Percentiles rank a stretch among this genome's conserved stretches.
Conservation (phyloP, 805 yeast species). For the Starmerella asiatica region DNA sequence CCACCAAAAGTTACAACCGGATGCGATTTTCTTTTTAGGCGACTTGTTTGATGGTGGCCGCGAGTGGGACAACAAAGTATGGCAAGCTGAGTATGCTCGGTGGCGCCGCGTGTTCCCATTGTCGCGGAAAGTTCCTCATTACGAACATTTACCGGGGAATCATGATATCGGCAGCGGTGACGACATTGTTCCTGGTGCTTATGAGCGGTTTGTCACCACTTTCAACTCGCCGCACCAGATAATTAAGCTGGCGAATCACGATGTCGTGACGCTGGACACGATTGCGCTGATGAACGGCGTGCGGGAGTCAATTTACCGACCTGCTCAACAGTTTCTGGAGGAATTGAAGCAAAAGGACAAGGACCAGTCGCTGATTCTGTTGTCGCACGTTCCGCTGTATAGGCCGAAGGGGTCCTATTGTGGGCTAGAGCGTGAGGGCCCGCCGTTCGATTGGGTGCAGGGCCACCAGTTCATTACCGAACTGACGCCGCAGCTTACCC, state of each 20-base stretch:
- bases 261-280: conserved; percentile 65
- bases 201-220: conserved; percentile 48
- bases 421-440: conserved; percentile 65
- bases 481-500: conserved; percentile 47
- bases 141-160: conserved; percentile 60
- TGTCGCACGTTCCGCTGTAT: conserved; percentile 81
- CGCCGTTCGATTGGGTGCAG: conserved; percentile 48
- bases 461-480: conserved; percentile 89
- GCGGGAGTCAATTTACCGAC: conserved; percentile 32
- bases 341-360: conserved; percentile 18
- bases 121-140: conserved; percentile 13
- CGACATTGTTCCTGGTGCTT: conserved; percentile 43
- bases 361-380: conserved; percentile 30
- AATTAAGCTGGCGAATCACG: conserved; percentile 53
- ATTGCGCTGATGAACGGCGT: conserved; percentile 59
- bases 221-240: conserved; percentile 59
- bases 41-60: conserved; percentile 94
- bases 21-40: conserved; percentile 67
- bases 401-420: conserved; percentile 51
- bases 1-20: conserved; percentile 51
- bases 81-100: conserved; percentile 59
- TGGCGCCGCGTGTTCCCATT: conserved; percentile 55
- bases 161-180: conserved; percentile 94
- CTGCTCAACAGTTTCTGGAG: conserved; percentile 43
- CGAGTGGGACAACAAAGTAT: conserved; percentile 55